Conservation (phyloP, 2,329 filamentous ascomycete species). For the Didymella arachidicola region DNA sequence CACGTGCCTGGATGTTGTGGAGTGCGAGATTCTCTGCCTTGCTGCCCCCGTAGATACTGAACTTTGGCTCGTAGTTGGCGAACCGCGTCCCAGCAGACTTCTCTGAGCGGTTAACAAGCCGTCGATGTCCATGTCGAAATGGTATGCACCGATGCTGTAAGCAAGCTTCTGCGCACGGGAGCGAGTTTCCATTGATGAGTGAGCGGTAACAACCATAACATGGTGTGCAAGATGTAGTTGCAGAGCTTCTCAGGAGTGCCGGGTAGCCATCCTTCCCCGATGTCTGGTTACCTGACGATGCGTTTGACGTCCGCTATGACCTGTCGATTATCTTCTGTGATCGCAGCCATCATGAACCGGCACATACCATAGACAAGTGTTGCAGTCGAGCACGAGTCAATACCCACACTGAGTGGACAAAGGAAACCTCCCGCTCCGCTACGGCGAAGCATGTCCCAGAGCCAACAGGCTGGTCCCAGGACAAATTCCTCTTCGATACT, state of each 20-base stretch:
- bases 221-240: constrained; percentile 64
- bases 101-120: constrained; percentile 65
- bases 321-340: constrained; percentile 59
- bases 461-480: constrained; percentile 68
- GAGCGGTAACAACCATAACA: constrained; percentile 34
- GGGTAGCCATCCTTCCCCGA: constrained; percentile 59
- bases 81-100: constrained; percentile 58
- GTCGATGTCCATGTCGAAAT: constrained; percentile 73
- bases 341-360: constrained; percentile 62
- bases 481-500: constrained; percentile 69
- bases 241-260: constrained; percentile 68
- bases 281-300: constrained; percentile 59
- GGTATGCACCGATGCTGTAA: constrained; percentile 72
- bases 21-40: constrained; percentile 68
- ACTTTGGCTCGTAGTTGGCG: constrained; percentile 64
- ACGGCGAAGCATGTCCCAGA: constrained; percentile 69
- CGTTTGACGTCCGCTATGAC: constrained; percentile 63
- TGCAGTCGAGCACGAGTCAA: constrained; percentile 62
- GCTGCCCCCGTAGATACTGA: constrained; percentile 62
- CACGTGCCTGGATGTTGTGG: constrained; percentile 71
- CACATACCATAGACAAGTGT: constrained; percentile 56
- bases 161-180: constrained; percentile 68
- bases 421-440: constrained; percentile 63
- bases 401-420: constrained; percentile 65
- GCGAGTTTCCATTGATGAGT: constrained; percentile 51